Percentiles rank a stretch among this genome's conserved stretches.
Evolutionary conservation across 306 rosid genomes (phyloP).

Genomic region (Trifolium pratense): DNA sequence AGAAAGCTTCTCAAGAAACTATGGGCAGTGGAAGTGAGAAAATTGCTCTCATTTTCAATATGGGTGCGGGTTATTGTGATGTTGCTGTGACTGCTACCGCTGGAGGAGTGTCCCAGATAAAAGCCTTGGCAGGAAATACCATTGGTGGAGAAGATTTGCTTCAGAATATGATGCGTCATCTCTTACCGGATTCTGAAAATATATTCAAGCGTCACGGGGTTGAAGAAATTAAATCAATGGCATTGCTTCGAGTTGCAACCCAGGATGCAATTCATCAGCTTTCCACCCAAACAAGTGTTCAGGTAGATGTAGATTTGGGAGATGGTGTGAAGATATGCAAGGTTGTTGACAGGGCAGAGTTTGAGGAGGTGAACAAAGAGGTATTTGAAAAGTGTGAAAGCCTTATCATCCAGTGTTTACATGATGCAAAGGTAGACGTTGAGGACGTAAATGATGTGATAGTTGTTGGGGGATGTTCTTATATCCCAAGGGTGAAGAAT

Average conservation of each 20-base stretch:
- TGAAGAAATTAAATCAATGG: slow-evolving; percentile 61
- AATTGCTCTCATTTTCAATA: slow-evolving; percentile 80
- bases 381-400: slow-evolving; percentile 73
- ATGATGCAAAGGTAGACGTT: slow-evolving; percentile 66
- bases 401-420: slow-evolving; percentile 69
- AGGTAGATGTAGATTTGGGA: slow-evolving; percentile 71
- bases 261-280: slow-evolving; percentile 84
- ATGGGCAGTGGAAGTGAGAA: slow-evolving; percentile 71
- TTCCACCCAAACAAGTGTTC: slow-evolving; percentile 53
- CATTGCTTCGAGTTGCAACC: slow-evolving; percentile 73
- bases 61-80: slow-evolving; percentile 93
- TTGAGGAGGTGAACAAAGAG: slow-evolving; percentile 70
- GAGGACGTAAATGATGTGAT: slow-evolving; percentile 71
- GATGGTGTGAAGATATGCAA: slow-evolving; percentile 60
- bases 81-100: slow-evolving; percentile 79
- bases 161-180: slow-evolving; percentile 75
- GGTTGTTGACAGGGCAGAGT: slow-evolving; percentile 61
- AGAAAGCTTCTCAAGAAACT: slow-evolving; percentile 56
- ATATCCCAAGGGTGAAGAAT: slow-evolving; percentile 68
- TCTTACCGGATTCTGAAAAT: slow-evolving; percentile 63
- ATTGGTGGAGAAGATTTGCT: slow-evolving; percentile 96
- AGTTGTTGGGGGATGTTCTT: slow-evolving; percentile 81
- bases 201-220: slow-evolving; percentile 55
- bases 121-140: slow-evolving; percentile 78
- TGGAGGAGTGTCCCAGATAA: slow-evolving; percentile 84